Conservation (phyloP, 1,139 yeast species). For the Pichia sp. region DNA sequence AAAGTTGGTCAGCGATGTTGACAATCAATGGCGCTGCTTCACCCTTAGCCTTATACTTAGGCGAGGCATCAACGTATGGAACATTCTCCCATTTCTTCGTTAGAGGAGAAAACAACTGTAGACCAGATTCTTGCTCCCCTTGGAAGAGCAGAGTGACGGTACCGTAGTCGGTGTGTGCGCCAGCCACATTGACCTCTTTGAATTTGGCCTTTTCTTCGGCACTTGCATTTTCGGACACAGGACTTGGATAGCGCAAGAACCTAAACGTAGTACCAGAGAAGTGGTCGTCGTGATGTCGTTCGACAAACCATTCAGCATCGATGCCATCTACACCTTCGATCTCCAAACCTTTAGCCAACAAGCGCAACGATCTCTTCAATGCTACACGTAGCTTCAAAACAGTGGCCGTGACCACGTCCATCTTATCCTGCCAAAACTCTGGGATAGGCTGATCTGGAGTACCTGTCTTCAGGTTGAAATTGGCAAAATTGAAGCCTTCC, state of each 20-base stretch:
- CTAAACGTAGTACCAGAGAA: slow-evolving; percentile 49
- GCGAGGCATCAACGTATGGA: slow-evolving; percentile 41
- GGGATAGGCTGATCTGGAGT: slow-evolving; percentile 38
- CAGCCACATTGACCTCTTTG: slow-evolving; percentile 39
- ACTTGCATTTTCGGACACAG: slow-evolving; percentile 34
- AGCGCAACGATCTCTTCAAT: slow-evolving; percentile 38
- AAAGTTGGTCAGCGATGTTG: slow-evolving; percentile 52
- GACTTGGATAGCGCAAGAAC: slow-evolving; percentile 51
- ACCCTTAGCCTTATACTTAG: slow-evolving; percentile 32
- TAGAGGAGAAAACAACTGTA: slow-evolving; percentile 49
- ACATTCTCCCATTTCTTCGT: slow-evolving; percentile 48
- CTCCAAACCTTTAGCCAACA: slow-evolving; percentile 46
- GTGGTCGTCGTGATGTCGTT: slow-evolving; percentile 40
- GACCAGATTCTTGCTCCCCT: slow-evolving; percentile 41
- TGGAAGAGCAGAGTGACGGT: slow-evolving; percentile 45
- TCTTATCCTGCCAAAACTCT: slow-evolving; percentile 36
- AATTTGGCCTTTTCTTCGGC: slow-evolving; percentile 37
- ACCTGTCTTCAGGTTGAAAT: slow-evolving; percentile 41
- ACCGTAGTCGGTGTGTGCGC: slow-evolving; percentile 60
- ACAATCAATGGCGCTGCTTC: slow-evolving; percentile 50
- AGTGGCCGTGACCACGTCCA: slow-evolving; percentile 32
- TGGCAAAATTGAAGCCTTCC: slow-evolving; percentile 39
- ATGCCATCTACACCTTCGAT: slow-evolving; percentile 39
- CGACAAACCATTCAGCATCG: slow-evolving; percentile 42
- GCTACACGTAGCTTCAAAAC: slow-evolving; percentile 40